phyloP scores from a whole-genome alignment of 768 basidiomycete genomes.

The Podaxis mareebaensis region DNA sequence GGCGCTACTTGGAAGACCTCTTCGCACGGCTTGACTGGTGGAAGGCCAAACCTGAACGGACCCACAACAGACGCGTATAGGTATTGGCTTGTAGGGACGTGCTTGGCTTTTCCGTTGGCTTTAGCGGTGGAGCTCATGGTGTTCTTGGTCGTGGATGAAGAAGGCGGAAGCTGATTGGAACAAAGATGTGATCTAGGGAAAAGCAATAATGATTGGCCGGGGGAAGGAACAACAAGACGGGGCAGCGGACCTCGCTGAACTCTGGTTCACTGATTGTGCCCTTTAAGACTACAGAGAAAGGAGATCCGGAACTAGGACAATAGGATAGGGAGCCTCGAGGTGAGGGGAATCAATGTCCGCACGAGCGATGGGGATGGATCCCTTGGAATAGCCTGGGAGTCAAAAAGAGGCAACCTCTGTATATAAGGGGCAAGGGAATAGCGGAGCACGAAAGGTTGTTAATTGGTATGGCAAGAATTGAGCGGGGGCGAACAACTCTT shows the following conservation, averaged over 20 bases:
- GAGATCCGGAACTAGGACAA: slow-evolving; percentile 10
- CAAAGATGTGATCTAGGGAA: not conserved
- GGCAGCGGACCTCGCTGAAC: not conserved
- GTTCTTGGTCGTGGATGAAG: not conserved
- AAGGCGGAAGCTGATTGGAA: not conserved
- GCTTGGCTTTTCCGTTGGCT: slow-evolving; percentile 16
- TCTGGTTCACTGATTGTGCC: not conserved
- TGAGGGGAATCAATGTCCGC: not conserved
- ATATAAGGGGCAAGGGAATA: not conserved
- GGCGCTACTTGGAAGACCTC: not conserved
- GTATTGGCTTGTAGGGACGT: not conserved
- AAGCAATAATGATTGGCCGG: not conserved
- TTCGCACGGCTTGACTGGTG: not conserved
- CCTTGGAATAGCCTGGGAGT: slow-evolving; percentile 4
- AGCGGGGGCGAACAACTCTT: not conserved
- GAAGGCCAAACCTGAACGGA: slow-evolving; percentile 7
- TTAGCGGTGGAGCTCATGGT: slow-evolving; percentile 8
- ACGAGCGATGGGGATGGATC: slow-evolving; percentile 5
- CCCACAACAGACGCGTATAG: not conserved
- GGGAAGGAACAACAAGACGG: not conserved
- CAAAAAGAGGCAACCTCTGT: slow-evolving; percentile 1
- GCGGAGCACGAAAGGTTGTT: not conserved
- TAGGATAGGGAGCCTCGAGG: not conserved
- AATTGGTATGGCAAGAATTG: not conserved
- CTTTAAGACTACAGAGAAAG: not conserved